phyloP scores from a whole-genome alignment of 2,329 filamentous ascomycete species.

The Phialocephala subalpina region DNA sequence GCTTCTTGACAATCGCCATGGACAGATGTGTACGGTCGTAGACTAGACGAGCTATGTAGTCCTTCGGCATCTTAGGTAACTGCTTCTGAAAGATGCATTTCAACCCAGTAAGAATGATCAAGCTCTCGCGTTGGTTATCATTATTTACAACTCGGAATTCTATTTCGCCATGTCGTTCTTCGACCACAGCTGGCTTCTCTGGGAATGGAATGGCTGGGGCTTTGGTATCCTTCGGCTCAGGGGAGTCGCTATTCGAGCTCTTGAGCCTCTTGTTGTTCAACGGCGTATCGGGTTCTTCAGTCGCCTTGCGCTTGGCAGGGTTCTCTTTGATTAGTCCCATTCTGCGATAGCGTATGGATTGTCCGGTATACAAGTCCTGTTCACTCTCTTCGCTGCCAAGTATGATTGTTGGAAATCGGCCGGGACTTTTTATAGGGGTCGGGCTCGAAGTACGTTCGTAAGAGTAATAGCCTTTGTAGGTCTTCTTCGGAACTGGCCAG shows the following conservation, averaged over 20 bases:
- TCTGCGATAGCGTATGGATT: background rate
- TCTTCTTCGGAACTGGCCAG: background rate
- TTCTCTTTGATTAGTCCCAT: slow-evolving; percentile 41
- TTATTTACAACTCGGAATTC: slow-evolving; percentile 99
- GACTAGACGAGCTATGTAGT: slow-evolving; percentile 96
- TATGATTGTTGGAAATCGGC: background rate
- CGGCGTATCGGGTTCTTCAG: slow-evolving; percentile 68
- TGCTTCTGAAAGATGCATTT: slow-evolving; percentile 99
- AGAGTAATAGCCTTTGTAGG: background rate
- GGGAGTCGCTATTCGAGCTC: slow-evolving; percentile 51
- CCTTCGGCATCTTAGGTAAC: slow-evolving; percentile 98
- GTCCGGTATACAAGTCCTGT: background rate
- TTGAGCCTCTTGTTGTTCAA: slow-evolving; percentile 72
- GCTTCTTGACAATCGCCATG: slow-evolving; percentile 97
- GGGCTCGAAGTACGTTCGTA: background rate
- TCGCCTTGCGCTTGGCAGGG: slow-evolving; percentile 73
- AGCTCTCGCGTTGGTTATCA: slow-evolving; percentile 84
- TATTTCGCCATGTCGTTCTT: slow-evolving; percentile 93
- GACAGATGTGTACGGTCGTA: slow-evolving; percentile 97
- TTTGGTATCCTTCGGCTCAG: slow-evolving; percentile 51
- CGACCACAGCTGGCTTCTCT: slow-evolving; percentile 91
- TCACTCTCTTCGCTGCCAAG: background rate
- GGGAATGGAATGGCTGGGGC: slow-evolving; percentile 80
- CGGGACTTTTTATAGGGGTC: background rate
- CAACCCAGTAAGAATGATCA: slow-evolving; percentile 92